Evolutionary conservation across 148 eudicot species (phyloP), one percentile per base, ranked within the genome.

Genomic region (Persicaria maculosa): DNA sequence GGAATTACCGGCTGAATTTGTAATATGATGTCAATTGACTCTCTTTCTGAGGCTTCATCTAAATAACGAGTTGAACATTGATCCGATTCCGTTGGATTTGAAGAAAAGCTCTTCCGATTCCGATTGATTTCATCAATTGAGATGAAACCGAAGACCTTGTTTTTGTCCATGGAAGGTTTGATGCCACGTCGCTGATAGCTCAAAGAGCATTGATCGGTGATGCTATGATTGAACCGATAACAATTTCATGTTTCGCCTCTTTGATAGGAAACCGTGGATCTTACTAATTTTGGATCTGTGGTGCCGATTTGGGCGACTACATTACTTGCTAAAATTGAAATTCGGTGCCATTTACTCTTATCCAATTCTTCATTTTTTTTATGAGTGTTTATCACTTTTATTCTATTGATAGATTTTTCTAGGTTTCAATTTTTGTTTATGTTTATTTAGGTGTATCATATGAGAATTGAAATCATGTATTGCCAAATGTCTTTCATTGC

Each of bases 291-390:
- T 75, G 78, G 87, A 79, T 82, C 79, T 84, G 77, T 68, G 82
- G 94, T 80, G 94, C 91, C 88, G 90, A 52, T 86, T 88, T 82
- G 20, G 88, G 88, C 86, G 84, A 88, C 88, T 88, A 90, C 87
- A 90, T 80, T 68, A 4, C 17, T 53, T 2, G 40, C 40, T 31
- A 31, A 31, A 31, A 1, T 31, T 31, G 40, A 2, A 31, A 31
- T 31, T 31, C 40, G 40, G 2, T 31, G 40, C 40, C 40, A 31
- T 31, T 31, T 1, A 1, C 40, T 31, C 40, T 3, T 3, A 31
- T 31, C 40, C 40, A 31, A 31, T 31, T 31, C 2, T 31, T 31
- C 40, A 31, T 2, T 31, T 3, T 31, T 31, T 31, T 31, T 31
- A 31, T 2, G 40, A 31, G 40, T 31, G 40, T 1, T 3, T 31